phyloP scores from a whole-genome alignment of 2,329 filamentous ascomycete species.

The Biscogniauxia marginata region DNA sequence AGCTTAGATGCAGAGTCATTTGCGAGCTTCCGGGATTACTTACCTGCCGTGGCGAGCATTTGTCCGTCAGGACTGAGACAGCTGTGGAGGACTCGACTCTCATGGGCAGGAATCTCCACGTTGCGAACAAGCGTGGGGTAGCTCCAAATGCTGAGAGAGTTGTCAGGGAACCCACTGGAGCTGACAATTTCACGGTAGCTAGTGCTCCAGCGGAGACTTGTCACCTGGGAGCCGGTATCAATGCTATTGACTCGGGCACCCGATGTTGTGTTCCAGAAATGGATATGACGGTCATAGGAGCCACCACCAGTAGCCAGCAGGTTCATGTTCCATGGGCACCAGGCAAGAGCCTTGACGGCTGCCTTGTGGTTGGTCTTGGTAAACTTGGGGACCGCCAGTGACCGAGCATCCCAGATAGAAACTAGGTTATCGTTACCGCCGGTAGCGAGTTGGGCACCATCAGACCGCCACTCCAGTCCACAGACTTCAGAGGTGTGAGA shows the following conservation, averaged over 20 bases:
- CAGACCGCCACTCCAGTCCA: constrained; percentile 94
- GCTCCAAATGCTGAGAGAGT: constrained; percentile 98
- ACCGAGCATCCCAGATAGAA: constrained; percentile 97
- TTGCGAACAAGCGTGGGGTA: constrained; percentile 97
- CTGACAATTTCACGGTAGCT: constrained; percentile 98
- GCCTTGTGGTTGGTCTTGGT: constrained; percentile 99
- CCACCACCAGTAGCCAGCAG: constrained; percentile 94
- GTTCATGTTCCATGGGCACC: constrained; percentile 99
- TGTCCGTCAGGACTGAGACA: constrained; percentile 96
- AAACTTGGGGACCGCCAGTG: constrained; percentile 91
- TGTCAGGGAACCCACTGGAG: constrained; percentile 98
- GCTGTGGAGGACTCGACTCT: constrained; percentile 94
- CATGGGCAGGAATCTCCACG: constrained; percentile 95
- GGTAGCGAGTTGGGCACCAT: constrained; percentile 94
- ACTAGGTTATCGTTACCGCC: constrained; percentile 99
- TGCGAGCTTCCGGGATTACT: constrained; percentile 30
- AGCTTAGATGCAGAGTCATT: constrained; percentile 22
- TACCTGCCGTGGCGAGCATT: constrained; percentile 90
- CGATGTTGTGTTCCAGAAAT: constrained; percentile 99
- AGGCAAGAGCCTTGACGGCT: constrained; percentile 94
- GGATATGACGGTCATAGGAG: constrained; percentile 95
- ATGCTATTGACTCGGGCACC: constrained; percentile 98
- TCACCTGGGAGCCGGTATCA: constrained; percentile 96
- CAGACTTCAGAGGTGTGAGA: constrained; percentile 98
- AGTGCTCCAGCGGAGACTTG: constrained; percentile 92